Percentiles rank a stretch among this genome's conserved stretches.
Evolutionary conservation across 176 grass and related monocot species (phyloP).

Genomic region (Musa beccarii): DNA sequence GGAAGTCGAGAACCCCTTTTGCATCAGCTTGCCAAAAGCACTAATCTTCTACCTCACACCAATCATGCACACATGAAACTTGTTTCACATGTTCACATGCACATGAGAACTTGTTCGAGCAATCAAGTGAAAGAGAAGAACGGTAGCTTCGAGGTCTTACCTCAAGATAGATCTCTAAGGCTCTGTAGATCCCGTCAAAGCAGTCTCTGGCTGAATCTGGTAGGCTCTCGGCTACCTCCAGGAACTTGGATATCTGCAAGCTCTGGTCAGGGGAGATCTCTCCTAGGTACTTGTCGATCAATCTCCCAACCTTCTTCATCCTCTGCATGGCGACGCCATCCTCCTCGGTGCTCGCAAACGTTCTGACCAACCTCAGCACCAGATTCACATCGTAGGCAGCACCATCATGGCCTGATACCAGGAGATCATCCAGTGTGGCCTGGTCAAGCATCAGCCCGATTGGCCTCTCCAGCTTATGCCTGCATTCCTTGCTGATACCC

Average conservation of each 20-base stretch:
- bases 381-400: slow-evolving; percentile 77
- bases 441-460: slow-evolving; percentile 78
- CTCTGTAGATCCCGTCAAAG: slow-evolving; percentile 82
- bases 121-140: slow-evolving; percentile 6
- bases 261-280: slow-evolving; percentile 90
- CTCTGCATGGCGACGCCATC: slow-evolving; percentile 33
- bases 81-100: neutral
- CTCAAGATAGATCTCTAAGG: slow-evolving; percentile 87
- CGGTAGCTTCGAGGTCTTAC: slow-evolving; percentile 18
- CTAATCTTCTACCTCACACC: too few species aligned
- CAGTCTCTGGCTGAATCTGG: slow-evolving; percentile 80
- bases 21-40: too few species aligned
- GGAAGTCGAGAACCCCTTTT: too few species aligned
- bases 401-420: slow-evolving; percentile 54
- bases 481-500: slow-evolving; percentile 54
- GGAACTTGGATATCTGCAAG: slow-evolving; percentile 64
- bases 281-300: slow-evolving; percentile 78
- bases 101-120: neutral
- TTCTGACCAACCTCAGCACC: slow-evolving; percentile 61
- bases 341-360: slow-evolving; percentile 50
- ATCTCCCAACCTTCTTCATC: slow-evolving; percentile 69
- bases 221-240: slow-evolving; percentile 71
- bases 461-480: slow-evolving; percentile 60
- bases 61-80: neutral
- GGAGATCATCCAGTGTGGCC: slow-evolving; percentile 75